Evolutionary conservation across 75 land plant species (phyloP).

Genomic region (Sequoia sempervirens): DNA sequence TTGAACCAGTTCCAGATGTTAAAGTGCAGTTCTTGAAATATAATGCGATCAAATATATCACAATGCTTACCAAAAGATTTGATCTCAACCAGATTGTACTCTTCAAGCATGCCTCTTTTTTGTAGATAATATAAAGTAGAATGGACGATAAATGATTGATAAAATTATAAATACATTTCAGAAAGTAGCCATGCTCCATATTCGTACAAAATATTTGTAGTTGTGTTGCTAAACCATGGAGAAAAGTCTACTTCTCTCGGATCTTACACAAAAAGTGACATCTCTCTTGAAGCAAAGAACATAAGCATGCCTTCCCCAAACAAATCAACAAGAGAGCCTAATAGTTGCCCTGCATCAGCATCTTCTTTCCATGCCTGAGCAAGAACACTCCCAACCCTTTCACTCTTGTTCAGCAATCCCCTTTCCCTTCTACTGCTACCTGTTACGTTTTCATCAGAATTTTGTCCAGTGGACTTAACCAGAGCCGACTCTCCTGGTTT

Average conservation of each 20-base stretch:
- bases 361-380: constrained; percentile 86
- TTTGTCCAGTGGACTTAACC: constrained; percentile 12
- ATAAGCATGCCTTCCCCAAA: constrained; percentile 79
- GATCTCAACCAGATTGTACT: not conserved
- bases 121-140: not conserved
- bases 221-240: not conserved
- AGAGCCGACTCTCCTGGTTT: constrained; percentile 2
- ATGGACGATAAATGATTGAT: not conserved
- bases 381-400: constrained; percentile 29
- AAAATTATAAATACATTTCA: not conserved
- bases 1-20: too few relatives aligned
- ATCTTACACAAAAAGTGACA: constrained; percentile 41
- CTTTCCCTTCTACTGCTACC: constrained; percentile 21
- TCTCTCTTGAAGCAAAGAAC: constrained; percentile 57
- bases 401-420: constrained; percentile 7
- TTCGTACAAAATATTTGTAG: not conserved
- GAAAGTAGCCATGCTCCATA: not conserved
- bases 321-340: constrained; percentile 48
- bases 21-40: too few relatives aligned
- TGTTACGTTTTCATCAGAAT: constrained; percentile 14
- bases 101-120: not conserved
- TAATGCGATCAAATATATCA: too few relatives aligned
- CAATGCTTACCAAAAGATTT: too few relatives aligned
- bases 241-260: not conserved
- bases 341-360: constrained; percentile 47